These are phyloP conservation scores for Psidium guajava DNA, from an alignment of 345 rosid species.

Conservation along the genomic window DNA sequence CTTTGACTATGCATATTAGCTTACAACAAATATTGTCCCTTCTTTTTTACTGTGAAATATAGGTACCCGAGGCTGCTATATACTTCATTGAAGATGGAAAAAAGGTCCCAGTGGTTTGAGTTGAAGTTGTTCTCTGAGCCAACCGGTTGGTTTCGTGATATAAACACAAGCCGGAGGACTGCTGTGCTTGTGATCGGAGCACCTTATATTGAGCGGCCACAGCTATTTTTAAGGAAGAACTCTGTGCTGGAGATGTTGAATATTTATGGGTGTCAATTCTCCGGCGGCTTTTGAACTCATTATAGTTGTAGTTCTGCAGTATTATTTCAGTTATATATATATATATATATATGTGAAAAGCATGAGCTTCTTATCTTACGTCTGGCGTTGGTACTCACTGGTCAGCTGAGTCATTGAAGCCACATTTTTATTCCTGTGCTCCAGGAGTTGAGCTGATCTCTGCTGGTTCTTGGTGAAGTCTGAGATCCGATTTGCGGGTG, in stretches of 20 bases:
- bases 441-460: not conserved
- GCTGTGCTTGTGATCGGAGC: not conserved
- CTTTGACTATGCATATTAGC: not conserved
- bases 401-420: not conserved
- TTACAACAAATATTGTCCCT: not conserved
- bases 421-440: not conserved
- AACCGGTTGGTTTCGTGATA: not conserved
- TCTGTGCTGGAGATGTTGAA: not conserved
- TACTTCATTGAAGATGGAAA: conserved; percentile 89
- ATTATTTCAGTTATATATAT: not conserved
- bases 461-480: not conserved
- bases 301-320: not conserved
- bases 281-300: not conserved
- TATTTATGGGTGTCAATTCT: not conserved
- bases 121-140: not conserved
- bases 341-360: not conserved
- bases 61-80: conserved; percentile 84
- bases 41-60: not conserved
- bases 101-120: conserved; percentile 73
- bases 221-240: not conserved
- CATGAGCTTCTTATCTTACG: not conserved
- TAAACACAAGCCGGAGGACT: not conserved
- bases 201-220: not conserved
- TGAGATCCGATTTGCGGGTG: not conserved
- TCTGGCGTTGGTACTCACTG: not conserved